Conservation (phyloP, 352 stramenopile genomes). For the Pythium vanterpoolii region DNA sequence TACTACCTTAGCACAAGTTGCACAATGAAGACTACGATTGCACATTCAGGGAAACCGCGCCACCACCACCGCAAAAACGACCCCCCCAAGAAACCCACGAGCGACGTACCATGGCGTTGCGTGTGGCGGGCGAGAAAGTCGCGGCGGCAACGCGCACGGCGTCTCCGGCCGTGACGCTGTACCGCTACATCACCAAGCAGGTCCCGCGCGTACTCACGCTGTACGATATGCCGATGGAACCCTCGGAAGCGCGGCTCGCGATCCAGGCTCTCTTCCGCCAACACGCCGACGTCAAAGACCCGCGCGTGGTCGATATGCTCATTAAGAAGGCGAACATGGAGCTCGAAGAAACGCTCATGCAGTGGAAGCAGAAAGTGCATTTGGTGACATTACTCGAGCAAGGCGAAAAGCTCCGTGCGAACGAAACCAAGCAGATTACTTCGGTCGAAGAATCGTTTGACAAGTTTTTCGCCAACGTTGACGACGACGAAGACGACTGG, state of each 20-base stretch:
- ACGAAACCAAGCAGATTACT: slow-evolving; percentile 31
- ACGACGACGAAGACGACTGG: slow-evolving; percentile 70
- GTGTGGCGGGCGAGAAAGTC: slow-evolving; percentile 68
- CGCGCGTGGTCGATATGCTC: slow-evolving; percentile 93
- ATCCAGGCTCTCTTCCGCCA: slow-evolving; percentile 95
- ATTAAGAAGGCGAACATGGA: slow-evolving; percentile 98
- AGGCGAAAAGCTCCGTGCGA: slow-evolving; percentile 49
- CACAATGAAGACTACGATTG: not conserved
- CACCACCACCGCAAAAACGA: not conserved
- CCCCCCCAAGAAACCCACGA: not conserved
- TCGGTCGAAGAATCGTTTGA: slow-evolving; percentile 63
- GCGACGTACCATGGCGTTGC: slow-evolving; percentile 60
- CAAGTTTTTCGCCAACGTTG: slow-evolving; percentile 77
- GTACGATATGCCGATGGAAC: slow-evolving; percentile 97
- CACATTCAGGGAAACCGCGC: not conserved
- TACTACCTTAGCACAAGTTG: not conserved
- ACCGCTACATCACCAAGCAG: slow-evolving; percentile 89
- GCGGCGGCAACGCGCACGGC: slow-evolving; percentile 35
- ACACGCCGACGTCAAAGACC: slow-evolving; percentile 93
- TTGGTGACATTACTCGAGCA: slow-evolving; percentile 84
- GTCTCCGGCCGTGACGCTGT: slow-evolving; percentile 81
- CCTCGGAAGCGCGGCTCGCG: slow-evolving; percentile 76
- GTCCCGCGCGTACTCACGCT: slow-evolving; percentile 96
- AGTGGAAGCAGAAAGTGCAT: slow-evolving; percentile 98
- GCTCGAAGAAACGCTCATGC: slow-evolving; percentile 96